Evolutionary conservation across 495 filamentous ascomycete species (phyloP).

Genomic region (Aspergillus mulundensis): DNA sequence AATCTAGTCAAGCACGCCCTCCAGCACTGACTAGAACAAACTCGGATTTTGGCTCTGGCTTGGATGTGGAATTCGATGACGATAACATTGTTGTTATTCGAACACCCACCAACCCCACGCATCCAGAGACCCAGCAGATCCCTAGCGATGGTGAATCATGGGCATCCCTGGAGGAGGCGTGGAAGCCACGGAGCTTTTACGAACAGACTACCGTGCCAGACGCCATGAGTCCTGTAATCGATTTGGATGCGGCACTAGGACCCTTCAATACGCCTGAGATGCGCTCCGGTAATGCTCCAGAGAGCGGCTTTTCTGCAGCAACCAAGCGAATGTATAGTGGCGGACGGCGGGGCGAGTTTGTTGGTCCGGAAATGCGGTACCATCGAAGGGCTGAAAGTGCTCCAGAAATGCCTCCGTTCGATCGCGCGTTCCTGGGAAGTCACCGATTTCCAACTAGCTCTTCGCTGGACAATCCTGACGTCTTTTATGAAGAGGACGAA

Average conservation of each 20-base stretch:
- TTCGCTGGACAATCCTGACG: slow-evolving; percentile 71
- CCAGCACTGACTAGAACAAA: slow-evolving; percentile 41
- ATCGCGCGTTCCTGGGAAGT: slow-evolving; percentile 59
- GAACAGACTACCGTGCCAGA: slow-evolving; percentile 52
- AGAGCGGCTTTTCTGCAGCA: slow-evolving; percentile 53
- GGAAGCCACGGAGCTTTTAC: slow-evolving; percentile 47
- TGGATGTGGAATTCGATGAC: slow-evolving; percentile 52
- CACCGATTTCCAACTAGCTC: slow-evolving; percentile 63
- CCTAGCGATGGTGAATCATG: slow-evolving; percentile 24
- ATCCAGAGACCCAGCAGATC: slow-evolving; percentile 23
- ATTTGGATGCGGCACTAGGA: slow-evolving; percentile 91
- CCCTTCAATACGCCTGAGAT: slow-evolving; percentile 81
- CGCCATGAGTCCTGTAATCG: slow-evolving; percentile 72
- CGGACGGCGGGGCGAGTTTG: slow-evolving; percentile 65
- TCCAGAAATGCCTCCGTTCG: slow-evolving; percentile 81
- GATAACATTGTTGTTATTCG: slow-evolving; percentile 50
- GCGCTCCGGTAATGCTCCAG: slow-evolving; percentile 39
- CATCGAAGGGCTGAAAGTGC: slow-evolving; percentile 91
- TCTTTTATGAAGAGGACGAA: slow-evolving; percentile 95
- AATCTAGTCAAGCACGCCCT: slow-evolving; percentile 39
- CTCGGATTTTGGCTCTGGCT: slow-evolving; percentile 37
- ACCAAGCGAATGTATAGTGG: slow-evolving; percentile 87
- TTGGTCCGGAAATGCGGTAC: slow-evolving; percentile 80
- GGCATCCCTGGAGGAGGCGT: slow-evolving; percentile 34
- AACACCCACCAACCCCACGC: slow-evolving; percentile 37